A percentile compares a stretch with the other conserved stretches of the same genome.
Conservation (phyloP, 805 yeast genomes). For the Metschnikowia continentalis region DNA sequence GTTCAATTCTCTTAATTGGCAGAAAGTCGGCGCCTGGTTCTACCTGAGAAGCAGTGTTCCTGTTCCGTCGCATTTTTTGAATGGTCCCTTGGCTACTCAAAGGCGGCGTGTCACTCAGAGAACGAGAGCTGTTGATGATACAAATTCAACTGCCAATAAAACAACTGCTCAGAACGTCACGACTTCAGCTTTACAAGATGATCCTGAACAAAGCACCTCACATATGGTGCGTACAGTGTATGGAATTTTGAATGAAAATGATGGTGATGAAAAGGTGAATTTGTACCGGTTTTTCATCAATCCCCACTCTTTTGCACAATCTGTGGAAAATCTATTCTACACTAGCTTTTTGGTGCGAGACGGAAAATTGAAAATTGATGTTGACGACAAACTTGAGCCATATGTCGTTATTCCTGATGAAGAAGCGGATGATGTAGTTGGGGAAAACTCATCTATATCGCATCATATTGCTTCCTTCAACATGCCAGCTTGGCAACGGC, state of each 20-base stretch:
- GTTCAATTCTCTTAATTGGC: slow-evolving; percentile 55
- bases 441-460: background rate
- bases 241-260: slow-evolving; percentile 27
- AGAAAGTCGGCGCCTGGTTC: slow-evolving; percentile 51
- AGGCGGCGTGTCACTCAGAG: slow-evolving; percentile 39
- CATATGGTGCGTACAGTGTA: slow-evolving; percentile 56
- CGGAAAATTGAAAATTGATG: slow-evolving; percentile 52
- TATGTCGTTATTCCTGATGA: slow-evolving; percentile 36
- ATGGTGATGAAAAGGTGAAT: slow-evolving; percentile 41
- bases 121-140: slow-evolving; percentile 39
- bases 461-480: slow-evolving; percentile 77
- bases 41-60: slow-evolving; percentile 45
- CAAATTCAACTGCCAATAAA: slow-evolving; percentile 26
- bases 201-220: slow-evolving; percentile 59
- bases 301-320: slow-evolving; percentile 71
- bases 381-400: slow-evolving; percentile 46
- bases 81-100: slow-evolving; percentile 68
- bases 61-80: slow-evolving; percentile 53
- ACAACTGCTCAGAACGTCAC: slow-evolving; percentile 49
- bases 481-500: slow-evolving; percentile 56
- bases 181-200: slow-evolving; percentile 46
- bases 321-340: slow-evolving; percentile 81
- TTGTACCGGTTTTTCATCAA: slow-evolving; percentile 67
- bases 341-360: slow-evolving; percentile 77
- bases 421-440: slow-evolving; percentile 9